Percentiles rank a stretch among this genome's conserved stretches.
Conservation (phyloP, 1,284 basidiomycete genomes). For the Phellopilus nigrolimitatus region DNA sequence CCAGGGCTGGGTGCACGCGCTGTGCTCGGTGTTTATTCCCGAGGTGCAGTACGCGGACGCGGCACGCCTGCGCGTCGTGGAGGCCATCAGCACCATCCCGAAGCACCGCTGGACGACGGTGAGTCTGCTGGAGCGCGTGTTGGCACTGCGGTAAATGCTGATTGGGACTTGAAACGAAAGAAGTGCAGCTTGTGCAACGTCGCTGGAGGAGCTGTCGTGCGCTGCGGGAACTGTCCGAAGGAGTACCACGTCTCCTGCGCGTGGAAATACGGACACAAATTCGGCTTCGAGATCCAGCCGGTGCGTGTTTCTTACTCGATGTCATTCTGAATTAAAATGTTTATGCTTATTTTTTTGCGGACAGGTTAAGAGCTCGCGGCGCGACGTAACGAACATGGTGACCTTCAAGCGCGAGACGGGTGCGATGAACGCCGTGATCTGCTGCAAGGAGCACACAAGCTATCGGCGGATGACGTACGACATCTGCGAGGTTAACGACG, state of each 20-base stretch:
- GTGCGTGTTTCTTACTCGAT: conserved; percentile 39
- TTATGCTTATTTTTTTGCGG: not conserved
- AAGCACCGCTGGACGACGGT: conserved; percentile 61
- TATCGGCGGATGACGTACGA: conserved; percentile 68
- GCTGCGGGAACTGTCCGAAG: conserved; percentile 77
- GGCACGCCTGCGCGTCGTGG: conserved; percentile 66
- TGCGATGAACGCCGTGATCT: conserved; percentile 75
- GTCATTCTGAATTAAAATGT: not conserved
- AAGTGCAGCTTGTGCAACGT: conserved; percentile 61
- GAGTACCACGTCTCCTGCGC: conserved; percentile 90
- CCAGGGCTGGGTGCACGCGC: conserved; percentile 86
- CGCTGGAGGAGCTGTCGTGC: conserved; percentile 74
- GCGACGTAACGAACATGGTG: conserved; percentile 59
- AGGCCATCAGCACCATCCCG: conserved; percentile 80
- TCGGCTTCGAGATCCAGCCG: conserved; percentile 87
- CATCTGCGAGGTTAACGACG: conserved; percentile 80
- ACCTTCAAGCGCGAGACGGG: conserved; percentile 88
- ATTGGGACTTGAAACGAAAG: conserved; percentile 34
- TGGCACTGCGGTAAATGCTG: not conserved
- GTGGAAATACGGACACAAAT: conserved; percentile 74
- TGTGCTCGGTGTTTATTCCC: conserved; percentile 86
- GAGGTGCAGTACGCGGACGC: conserved; percentile 81
- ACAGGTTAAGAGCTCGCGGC: conserved; percentile 70
- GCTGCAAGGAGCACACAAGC: conserved; percentile 78
- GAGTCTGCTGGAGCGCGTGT: conserved; percentile 27